Evolutionary conservation across 768 basidiomycete species (phyloP).

Genomic region (Lyophyllum decastes): DNA sequence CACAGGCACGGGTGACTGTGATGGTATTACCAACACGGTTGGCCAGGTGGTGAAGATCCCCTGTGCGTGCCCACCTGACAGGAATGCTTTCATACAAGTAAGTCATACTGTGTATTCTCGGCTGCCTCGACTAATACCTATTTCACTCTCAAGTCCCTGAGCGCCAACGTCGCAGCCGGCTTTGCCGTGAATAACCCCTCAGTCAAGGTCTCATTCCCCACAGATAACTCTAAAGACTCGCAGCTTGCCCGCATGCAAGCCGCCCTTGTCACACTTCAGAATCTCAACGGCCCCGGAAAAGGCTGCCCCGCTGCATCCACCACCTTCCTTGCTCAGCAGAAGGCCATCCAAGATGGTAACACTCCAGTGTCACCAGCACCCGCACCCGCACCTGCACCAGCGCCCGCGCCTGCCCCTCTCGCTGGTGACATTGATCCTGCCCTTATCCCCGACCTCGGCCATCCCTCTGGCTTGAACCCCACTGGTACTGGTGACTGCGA

Average conservation of each 20-base stretch:
- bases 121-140: not conserved
- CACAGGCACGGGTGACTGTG: constrained; percentile 60
- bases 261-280: constrained; percentile 70
- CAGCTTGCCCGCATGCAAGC: constrained; percentile 60
- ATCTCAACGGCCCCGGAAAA: constrained; percentile 63
- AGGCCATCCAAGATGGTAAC: constrained; percentile 35
- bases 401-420: constrained; percentile 22
- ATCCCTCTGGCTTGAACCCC: constrained; percentile 57
- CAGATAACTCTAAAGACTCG: constrained; percentile 52
- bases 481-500: constrained; percentile 75
- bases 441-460: constrained; percentile 62
- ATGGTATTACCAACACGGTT: constrained; percentile 58
- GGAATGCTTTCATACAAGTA: constrained; percentile 43
- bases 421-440: constrained; percentile 48
- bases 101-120: not conserved
- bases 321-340: constrained; percentile 50
- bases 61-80: constrained; percentile 63
- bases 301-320: constrained; percentile 72
- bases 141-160: constrained; percentile 34
- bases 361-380: constrained; percentile 27
- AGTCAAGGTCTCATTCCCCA: constrained; percentile 62
- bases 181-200: constrained; percentile 66
- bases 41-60: constrained; percentile 63
- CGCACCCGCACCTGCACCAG: constrained; percentile 27
- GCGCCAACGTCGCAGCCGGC: constrained; percentile 60